Conservation (phyloP, 1,139 yeast genomes). For the Meyerozyma athensensis region DNA sequence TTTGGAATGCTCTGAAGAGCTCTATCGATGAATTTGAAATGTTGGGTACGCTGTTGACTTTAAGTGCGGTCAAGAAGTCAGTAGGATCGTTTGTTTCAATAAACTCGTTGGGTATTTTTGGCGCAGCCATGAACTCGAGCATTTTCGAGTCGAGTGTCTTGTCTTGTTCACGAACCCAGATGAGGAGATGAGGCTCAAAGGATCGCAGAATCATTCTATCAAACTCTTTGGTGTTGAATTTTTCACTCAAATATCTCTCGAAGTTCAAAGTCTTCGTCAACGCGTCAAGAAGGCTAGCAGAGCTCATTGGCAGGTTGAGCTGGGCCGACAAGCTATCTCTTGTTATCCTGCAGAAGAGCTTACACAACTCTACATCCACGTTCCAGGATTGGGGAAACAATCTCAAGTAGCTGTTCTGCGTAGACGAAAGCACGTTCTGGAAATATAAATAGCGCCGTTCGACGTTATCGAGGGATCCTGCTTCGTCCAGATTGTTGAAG, state of each 20-base stretch:
- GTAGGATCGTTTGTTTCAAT: constrained; percentile 16
- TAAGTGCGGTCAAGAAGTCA: constrained; percentile 31
- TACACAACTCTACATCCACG: constrained; percentile 56
- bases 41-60: constrained; percentile 45
- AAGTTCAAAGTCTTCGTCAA: constrained; percentile 52
- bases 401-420: constrained; percentile 46
- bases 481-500: constrained; percentile 79
- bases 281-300: constrained; percentile 16
- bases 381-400: constrained; percentile 74
- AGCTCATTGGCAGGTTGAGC: constrained; percentile 8
- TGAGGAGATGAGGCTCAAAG: constrained; percentile 76
- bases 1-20: constrained; percentile 70
- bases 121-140: constrained; percentile 50
- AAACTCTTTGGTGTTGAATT: constrained; percentile 42
- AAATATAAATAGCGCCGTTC: constrained; percentile 78
- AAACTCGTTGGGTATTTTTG: constrained; percentile 40
- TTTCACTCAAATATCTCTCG: constrained; percentile 64
- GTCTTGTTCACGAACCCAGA: constrained; percentile 91
- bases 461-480: constrained; percentile 87
- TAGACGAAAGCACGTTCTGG: constrained; percentile 61
- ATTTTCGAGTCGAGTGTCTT: constrained; percentile 56
- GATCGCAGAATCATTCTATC: constrained; percentile 60
- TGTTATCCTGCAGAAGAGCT: constrained; percentile 65
- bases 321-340: constrained; percentile 26
- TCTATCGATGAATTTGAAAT: constrained; percentile 85